Percentiles rank a stretch among this genome's conserved stretches.
These are phyloP conservation scores for Erysimum pusillum DNA, from an alignment of 441 rosid species.

Conservation along the genomic window DNA sequence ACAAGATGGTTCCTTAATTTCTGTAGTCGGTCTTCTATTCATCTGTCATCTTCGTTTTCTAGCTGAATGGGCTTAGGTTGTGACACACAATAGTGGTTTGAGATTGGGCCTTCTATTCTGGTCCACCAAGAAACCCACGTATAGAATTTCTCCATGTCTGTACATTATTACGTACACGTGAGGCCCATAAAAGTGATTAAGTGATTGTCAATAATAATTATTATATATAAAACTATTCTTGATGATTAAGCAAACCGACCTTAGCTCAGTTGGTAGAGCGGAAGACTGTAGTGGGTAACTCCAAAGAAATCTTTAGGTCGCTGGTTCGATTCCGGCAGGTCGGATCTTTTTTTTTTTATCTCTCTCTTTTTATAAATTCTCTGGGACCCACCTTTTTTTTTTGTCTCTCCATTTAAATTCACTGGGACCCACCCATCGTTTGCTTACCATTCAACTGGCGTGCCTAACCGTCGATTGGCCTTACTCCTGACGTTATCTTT, in stretches of 20 bases:
- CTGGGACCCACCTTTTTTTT: neutral
- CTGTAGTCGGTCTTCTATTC: neutral
- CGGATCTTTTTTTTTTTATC: constrained; percentile 12
- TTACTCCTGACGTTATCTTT: constrained; percentile 28
- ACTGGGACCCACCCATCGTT: constrained; percentile 24
- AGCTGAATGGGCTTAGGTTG: neutral
- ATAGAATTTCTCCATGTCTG: neutral
- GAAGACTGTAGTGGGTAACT: constrained; percentile 71
- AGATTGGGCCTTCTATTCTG: neutral
- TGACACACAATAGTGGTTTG: neutral
- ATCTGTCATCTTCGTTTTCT: neutral
- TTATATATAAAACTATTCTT: neutral
- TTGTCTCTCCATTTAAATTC: neutral
- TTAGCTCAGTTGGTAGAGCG: constrained; percentile 97
- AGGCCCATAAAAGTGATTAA: neutral
- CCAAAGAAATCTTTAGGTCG: constrained; percentile 49
- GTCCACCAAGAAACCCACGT: neutral
- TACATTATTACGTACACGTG: neutral
- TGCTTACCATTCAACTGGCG: constrained; percentile 42
- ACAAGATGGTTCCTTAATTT: constrained; percentile 1
- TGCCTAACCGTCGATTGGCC: constrained; percentile 38
- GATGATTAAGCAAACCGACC: constrained; percentile 51
- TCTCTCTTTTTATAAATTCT: neutral
- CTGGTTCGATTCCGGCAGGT: constrained; percentile 57
- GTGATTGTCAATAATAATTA: neutral